phyloP scores from a whole-genome alignment of 176 grass and related monocot genomes.

The Phyllostachys edulis region DNA sequence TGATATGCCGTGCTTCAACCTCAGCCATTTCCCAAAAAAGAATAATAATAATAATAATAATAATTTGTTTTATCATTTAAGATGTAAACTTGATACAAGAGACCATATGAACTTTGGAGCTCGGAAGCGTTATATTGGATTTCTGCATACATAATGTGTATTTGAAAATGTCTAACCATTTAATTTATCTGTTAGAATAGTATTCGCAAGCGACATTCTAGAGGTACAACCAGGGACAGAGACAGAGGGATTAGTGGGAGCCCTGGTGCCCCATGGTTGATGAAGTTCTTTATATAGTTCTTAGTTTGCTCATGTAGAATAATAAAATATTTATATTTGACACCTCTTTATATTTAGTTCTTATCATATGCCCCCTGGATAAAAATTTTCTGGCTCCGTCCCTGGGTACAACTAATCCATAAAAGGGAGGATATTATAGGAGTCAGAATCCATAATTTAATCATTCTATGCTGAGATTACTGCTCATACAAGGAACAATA shows the following conservation, averaged over 20 bases:
- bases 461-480: neutral
- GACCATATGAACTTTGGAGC: neutral
- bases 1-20: neutral
- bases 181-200: constrained; percentile 11
- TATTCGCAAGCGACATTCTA: constrained; percentile 1
- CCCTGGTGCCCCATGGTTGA: too few relatives aligned
- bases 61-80: neutral
- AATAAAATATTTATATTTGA: too few relatives aligned
- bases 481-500: neutral
- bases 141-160: neutral
- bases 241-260: too few relatives aligned
- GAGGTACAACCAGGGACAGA: neutral
- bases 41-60: neutral
- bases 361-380: too few relatives aligned
- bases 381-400: too few relatives aligned
- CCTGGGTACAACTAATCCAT: neutral
- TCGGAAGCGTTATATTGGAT: neutral
- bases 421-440: neutral
- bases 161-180: neutral
- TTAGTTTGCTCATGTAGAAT: too few relatives aligned
- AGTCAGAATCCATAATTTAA: neutral
- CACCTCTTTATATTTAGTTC: too few relatives aligned
- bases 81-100: neutral
- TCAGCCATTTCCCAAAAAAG: neutral
- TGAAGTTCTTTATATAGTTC: too few relatives aligned